Conservation (phyloP, 441 rosid genomes). For the Populus hybrid region DNA sequence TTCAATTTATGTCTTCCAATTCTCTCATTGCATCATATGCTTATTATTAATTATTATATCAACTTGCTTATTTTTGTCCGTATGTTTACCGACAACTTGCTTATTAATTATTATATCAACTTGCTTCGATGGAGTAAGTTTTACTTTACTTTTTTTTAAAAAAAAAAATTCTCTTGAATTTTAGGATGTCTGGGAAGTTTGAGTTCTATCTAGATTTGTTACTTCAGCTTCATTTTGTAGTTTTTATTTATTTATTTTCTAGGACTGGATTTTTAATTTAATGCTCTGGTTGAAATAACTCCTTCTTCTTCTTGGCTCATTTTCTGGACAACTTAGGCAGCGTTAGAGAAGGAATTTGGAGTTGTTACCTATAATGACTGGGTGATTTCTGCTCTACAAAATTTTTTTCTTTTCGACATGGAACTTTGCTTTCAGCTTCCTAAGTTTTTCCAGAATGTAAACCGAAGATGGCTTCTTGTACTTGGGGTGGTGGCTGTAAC, state of each 20-base stretch:
- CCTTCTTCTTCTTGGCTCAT: not conserved
- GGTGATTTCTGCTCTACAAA: conserved; percentile 7
- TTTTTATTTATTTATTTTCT: not conserved
- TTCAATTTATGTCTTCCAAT: not conserved
- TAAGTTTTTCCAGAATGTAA: conserved; percentile 38
- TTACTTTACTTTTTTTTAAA: not conserved
- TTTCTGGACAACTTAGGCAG: conserved; percentile 9
- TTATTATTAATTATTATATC: no score
- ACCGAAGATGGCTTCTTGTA: conserved; percentile 49
- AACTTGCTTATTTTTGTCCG: not conserved
- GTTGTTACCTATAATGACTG: conserved; percentile 7
- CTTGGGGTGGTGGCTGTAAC: conserved; percentile 54
- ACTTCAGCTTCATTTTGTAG: not conserved
- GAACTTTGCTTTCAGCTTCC: conserved; percentile 34
- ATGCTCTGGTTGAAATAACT: not conserved
- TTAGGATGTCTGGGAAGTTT: not conserved
- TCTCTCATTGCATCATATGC: not conserved
- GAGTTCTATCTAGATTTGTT: not conserved
- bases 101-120: no score
- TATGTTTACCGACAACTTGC: no score
- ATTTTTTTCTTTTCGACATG: conserved; percentile 30
- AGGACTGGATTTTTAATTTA: not conserved
- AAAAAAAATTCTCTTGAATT: not conserved
- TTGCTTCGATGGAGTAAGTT: not conserved
- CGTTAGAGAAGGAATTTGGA: conserved; percentile 6